Evolutionary conservation across 2,329 filamentous ascomycete genomes (phyloP).

Genomic region (Incumbomyces delicatus): DNA sequence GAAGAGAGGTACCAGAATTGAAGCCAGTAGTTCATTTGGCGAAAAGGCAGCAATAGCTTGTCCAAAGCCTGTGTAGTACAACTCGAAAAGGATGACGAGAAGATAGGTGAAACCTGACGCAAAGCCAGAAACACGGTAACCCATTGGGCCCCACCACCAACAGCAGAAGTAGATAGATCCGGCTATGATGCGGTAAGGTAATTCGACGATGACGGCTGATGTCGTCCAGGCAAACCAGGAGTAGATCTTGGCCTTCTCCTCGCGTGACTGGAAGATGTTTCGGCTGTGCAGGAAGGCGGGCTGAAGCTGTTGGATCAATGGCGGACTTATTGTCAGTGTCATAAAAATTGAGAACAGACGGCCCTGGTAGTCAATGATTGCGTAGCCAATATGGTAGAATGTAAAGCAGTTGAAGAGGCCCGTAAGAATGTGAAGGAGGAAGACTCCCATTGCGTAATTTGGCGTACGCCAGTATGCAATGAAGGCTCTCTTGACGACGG

Average conservation of each 20-base stretch:
- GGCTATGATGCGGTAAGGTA: slow-evolving; percentile 59
- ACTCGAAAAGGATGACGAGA: slow-evolving; percentile 54
- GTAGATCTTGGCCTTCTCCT: slow-evolving; percentile 71
- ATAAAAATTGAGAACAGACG: slow-evolving; percentile 68
- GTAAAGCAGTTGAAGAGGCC: slow-evolving; percentile 63
- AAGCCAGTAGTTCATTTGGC: slow-evolving; percentile 58
- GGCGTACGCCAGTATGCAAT: slow-evolving; percentile 57
- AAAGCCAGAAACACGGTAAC: slow-evolving; percentile 47
- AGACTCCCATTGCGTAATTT: slow-evolving; percentile 51
- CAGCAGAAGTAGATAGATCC: slow-evolving; percentile 56
- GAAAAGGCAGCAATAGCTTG: slow-evolving; percentile 58
- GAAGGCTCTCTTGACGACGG: slow-evolving; percentile 50
- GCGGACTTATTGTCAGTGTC: slow-evolving; percentile 63
- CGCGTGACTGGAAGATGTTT: slow-evolving; percentile 59
- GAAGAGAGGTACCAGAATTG: slow-evolving; percentile 57
- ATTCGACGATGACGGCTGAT: slow-evolving; percentile 56
- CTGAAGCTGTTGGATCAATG: slow-evolving; percentile 67
- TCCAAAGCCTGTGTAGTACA: slow-evolving; percentile 43
- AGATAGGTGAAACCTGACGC: slow-evolving; percentile 53
- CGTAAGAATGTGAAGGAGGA: slow-evolving; percentile 52
- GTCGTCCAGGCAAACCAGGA: slow-evolving; percentile 63
- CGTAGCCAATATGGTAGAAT: slow-evolving; percentile 53
- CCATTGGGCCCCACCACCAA: slow-evolving; percentile 53
- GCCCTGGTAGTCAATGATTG: slow-evolving; percentile 56
- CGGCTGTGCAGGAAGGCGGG: slow-evolving; percentile 59